A percentile compares a stretch with the other conserved stretches of the same genome.
phyloP scores from a whole-genome alignment of 345 rosid species.

The Salix caprea region DNA sequence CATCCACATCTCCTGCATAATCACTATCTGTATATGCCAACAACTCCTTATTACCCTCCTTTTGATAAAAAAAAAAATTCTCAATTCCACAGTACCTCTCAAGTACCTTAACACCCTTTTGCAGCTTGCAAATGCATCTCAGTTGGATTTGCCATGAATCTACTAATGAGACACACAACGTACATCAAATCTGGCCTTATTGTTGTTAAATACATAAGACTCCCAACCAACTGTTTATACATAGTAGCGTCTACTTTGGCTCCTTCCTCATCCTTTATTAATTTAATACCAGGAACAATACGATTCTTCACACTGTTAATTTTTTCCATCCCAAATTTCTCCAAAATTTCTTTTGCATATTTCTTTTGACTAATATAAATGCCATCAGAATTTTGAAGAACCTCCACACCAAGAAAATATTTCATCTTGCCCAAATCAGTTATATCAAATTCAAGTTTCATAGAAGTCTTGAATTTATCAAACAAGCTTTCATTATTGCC shows the following conservation, averaged over 20 bases:
- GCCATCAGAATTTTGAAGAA: background rate
- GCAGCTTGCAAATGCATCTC: too few species aligned
- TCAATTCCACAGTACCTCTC: background rate
- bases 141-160: background rate
- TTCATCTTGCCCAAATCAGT: background rate
- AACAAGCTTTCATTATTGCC: too few species aligned
- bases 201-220: background rate
- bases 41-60: too few species aligned
- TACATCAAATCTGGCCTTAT: background rate
- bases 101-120: too few species aligned
- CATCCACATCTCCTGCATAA: too few species aligned
- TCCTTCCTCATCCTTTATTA: background rate
- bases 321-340: background rate
- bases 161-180: background rate
- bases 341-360: background rate
- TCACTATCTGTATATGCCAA: too few species aligned
- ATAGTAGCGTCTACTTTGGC: background rate
- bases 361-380: background rate
- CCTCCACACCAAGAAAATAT: background rate
- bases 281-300: background rate
- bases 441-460: too few species aligned
- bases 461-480: too few species aligned
- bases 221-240: background rate
- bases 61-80: background rate
- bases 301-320: background rate